Conservation (phyloP, 352 stramenopile species). For the Phytophthora nicotianae region DNA sequence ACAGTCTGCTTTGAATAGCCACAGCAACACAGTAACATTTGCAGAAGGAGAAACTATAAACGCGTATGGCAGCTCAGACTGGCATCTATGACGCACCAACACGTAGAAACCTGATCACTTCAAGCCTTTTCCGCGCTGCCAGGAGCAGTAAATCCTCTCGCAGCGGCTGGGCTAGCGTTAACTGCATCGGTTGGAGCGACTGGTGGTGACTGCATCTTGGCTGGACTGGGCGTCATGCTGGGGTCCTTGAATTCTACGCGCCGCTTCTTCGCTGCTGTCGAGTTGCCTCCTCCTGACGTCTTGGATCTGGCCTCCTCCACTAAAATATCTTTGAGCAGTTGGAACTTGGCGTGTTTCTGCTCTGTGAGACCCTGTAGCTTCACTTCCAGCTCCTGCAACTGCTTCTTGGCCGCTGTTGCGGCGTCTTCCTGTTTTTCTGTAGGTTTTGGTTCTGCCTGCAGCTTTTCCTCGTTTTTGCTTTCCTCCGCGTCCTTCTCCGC, state of each 20-base stretch:
- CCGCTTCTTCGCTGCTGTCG: constrained; percentile 34
- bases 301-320: constrained; percentile 69
- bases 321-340: constrained; percentile 75
- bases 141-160: background rate
- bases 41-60: constrained; percentile 25
- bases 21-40: background rate
- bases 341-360: constrained; percentile 78
- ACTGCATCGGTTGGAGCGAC: constrained; percentile 4
- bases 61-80: constrained; percentile 4
- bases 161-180: constrained; percentile 9
- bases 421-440: constrained; percentile 32
- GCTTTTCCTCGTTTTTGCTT: constrained; percentile 19
- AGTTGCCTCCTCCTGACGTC: constrained; percentile 19
- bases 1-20: constrained; percentile 13
- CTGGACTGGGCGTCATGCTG: constrained; percentile 20
- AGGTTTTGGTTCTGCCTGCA: constrained; percentile 17
- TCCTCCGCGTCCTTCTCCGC: constrained; percentile 16
- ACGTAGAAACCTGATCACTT: constrained; percentile 7
- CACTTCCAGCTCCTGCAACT: constrained; percentile 54
- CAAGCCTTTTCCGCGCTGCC: constrained; percentile 14
- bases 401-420: constrained; percentile 30
- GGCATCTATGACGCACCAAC: constrained; percentile 18
- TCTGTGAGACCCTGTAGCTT: constrained; percentile 57
- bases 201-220: constrained; percentile 28
- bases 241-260: constrained; percentile 38